Evolutionary conservation across 495 filamentous ascomycete genomes (phyloP), one percentile per base, ranked within the genome.

Genomic region (Penicillium macrosclerotiorum): DNA sequence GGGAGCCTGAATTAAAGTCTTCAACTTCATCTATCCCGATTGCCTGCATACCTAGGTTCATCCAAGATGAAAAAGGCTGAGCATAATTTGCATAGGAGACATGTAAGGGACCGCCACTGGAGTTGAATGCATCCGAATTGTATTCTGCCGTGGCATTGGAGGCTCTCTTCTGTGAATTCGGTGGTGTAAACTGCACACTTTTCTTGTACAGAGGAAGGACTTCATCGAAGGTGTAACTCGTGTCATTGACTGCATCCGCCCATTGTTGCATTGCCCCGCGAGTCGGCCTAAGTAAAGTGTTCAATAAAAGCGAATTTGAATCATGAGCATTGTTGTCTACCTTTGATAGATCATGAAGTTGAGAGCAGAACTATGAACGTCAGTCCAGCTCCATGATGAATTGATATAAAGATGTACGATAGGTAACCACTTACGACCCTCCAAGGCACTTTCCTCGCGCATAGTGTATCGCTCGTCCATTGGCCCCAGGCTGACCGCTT

Each of bases 231-330:
- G 60, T 62, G 49, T 79, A 88, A 40, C 64, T 73, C 2, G 69
- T 36, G 49, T 85, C 82, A 29, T 74, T 71, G 5, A 84, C 79
- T 0, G 38, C 29, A 20, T 79, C 70, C 0, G 81, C 82, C 82
- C 81, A 86, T 47, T 61, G 51, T 9, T 79, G 58, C 49, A 73
- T 73, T 1, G 76, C 58, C 0, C 64, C 71, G 4, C 42, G 51
- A 0, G 69, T 74, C 0, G 60, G 63, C 3, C 76, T 62, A n/a
- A n/a, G n/a, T n/a, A n/a, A 0, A 16, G 9, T 37, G 46, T n/a
- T 27, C 24, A n/a, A n/a, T n/a, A n/a, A n/a, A n/a, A n/a, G n/a
- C n/a, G n/a, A n/a, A n/a, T 11, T 12, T 2, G 22, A 12, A 8
- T 4, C 7, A 14, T 34, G 29, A 27, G 3, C 3, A 36, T 6